Conservation (phyloP, 164 flowering plant genomes). For the Vitis rupestris region DNA sequence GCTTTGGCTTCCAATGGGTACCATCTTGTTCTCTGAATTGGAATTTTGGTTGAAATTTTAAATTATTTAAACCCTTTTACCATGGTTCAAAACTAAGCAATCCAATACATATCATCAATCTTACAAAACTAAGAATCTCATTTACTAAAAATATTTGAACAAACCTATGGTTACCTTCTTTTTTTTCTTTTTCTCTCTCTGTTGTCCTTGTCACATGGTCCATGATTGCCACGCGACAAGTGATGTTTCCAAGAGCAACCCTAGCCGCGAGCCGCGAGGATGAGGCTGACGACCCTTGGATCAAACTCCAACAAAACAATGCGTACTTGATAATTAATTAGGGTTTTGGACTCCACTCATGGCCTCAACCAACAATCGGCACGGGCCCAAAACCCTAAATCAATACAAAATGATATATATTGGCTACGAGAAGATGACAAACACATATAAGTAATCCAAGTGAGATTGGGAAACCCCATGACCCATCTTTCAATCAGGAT, state of each 20-base stretch:
- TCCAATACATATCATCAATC: too few relatives aligned
- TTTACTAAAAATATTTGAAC: too few relatives aligned
- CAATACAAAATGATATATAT: conserved; percentile 6
- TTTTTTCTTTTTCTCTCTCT: background rate
- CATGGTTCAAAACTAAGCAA: too few relatives aligned
- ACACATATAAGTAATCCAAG: conserved; percentile 12
- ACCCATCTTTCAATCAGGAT: background rate
- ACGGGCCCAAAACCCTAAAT: conserved; percentile 22
- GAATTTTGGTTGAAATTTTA: too few relatives aligned
- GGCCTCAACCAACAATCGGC: conserved; percentile 28
- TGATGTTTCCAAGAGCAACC: conserved; percentile 1
- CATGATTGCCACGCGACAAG: background rate
- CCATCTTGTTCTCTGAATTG: too few relatives aligned
- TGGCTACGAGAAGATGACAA: conserved; percentile 32
- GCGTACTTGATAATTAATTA: background rate
- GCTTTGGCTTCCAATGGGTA: too few relatives aligned
- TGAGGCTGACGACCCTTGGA: conserved; percentile 2
- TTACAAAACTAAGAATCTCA: too few relatives aligned
- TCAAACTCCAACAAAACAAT: conserved; percentile 23
- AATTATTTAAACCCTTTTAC: too few relatives aligned
- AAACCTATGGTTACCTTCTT: too few relatives aligned
- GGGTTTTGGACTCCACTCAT: conserved; percentile 43
- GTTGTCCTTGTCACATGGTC: background rate
- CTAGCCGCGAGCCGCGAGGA: background rate
- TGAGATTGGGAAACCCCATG: conserved; percentile 23